Conservation (phyloP, 495 filamentous ascomycete genomes). For the Aspergillus coremiiformis region DNA sequence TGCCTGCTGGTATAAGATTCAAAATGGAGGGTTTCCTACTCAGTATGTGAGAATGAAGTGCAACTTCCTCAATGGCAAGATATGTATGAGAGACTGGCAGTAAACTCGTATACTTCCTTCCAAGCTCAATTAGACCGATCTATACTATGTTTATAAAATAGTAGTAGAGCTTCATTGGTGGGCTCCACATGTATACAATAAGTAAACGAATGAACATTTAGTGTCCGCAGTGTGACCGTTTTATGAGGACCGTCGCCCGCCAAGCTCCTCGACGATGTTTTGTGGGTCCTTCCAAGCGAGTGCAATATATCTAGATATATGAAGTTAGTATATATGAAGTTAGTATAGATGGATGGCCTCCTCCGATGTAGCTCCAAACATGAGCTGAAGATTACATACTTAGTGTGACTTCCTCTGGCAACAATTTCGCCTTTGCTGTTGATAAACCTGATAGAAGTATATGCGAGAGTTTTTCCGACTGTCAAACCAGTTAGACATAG, state of each 20-base stretch:
- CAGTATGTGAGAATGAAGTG: no score
- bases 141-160: no score
- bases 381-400: constrained; percentile 48
- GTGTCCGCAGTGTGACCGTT: background rate
- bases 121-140: no score
- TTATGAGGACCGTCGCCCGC: constrained; percentile 5
- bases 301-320: constrained; percentile 46
- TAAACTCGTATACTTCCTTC: no score
- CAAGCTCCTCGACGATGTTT: constrained; percentile 47
- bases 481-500: background rate
- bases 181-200: no score
- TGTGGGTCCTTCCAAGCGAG: constrained; percentile 53
- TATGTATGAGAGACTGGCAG: no score
- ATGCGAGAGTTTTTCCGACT: constrained; percentile 94
- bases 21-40: background rate
- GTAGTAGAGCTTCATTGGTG: no score
- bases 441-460: constrained; percentile 71
- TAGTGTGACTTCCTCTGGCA: constrained; percentile 91
- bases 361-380: background rate
- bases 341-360: no score
- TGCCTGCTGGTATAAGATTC: background rate
- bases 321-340: constrained; percentile 3
- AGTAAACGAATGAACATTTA: background rate
- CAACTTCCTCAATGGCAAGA: no score
- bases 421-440: constrained; percentile 71